Evolutionary conservation across 1,284 basidiomycete species (phyloP).

Genomic region (Xerocomus minutiporus): DNA sequence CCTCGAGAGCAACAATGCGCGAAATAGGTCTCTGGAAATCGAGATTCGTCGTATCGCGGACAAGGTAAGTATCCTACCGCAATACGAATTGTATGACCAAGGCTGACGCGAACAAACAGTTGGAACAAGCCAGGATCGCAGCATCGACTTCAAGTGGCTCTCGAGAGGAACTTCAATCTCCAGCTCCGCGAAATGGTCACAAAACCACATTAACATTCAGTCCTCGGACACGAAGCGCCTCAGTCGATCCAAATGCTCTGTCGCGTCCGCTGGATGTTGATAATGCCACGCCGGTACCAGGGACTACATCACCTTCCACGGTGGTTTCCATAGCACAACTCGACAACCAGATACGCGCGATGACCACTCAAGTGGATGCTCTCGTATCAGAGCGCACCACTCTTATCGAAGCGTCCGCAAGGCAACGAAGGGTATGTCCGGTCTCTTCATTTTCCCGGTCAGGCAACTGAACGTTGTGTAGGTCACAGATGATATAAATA

Average conservation of each 20-base stretch:
- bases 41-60: slow-evolving; percentile 42
- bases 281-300: neutral
- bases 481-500: slow-evolving; percentile 16
- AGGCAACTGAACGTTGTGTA: neutral
- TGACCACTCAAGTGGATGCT: slow-evolving; percentile 34
- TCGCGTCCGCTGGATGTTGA: slow-evolving; percentile 2
- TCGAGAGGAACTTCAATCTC: neutral
- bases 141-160: slow-evolving; percentile 1
- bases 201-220: neutral
- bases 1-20: slow-evolving; percentile 36
- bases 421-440: slow-evolving; percentile 24
- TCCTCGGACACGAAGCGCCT: slow-evolving; percentile 23
- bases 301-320: slow-evolving; percentile 4
- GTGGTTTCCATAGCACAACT: slow-evolving; percentile 26
- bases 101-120: slow-evolving; percentile 9
- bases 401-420: slow-evolving; percentile 25
- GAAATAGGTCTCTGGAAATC: slow-evolving; percentile 43
- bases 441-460: neutral
- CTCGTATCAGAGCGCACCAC: slow-evolving; percentile 37
- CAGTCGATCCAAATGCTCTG: slow-evolving; percentile 17
- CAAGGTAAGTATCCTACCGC: slow-evolving; percentile 32
- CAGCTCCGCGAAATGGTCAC: neutral
- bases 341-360: slow-evolving; percentile 33
- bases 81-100: neutral
- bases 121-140: slow-evolving; percentile 20